Percentiles rank a stretch among this genome's conserved stretches.
Evolutionary conservation across 1,284 basidiomycete species (phyloP).

Genomic region (Golubevia pallescens): DNA sequence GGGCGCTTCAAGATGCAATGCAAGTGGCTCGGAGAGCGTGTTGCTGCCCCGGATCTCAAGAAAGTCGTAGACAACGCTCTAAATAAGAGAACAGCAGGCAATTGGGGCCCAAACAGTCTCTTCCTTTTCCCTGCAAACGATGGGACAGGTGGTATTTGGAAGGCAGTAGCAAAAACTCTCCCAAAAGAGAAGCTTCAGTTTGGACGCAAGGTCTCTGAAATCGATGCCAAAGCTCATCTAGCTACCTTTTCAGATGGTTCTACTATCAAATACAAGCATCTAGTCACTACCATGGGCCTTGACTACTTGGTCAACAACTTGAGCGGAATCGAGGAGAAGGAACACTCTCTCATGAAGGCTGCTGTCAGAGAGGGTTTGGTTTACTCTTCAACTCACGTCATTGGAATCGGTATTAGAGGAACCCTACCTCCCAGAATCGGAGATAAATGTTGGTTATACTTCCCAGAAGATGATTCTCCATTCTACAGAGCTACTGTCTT

Average conservation of each 20-base stretch:
- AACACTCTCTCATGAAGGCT: constrained; percentile 42
- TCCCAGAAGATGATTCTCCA: constrained; percentile 62
- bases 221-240: constrained; percentile 54
- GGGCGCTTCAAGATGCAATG: constrained; percentile 59
- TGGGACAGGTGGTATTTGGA: constrained; percentile 64
- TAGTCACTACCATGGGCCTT: constrained; percentile 58
- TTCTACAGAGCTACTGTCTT: constrained; percentile 65
- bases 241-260: constrained; percentile 53
- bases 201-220: constrained; percentile 48
- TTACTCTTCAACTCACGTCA: constrained; percentile 60
- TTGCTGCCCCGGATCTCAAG: constrained; percentile 63
- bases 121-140: constrained; percentile 64
- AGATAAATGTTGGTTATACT: constrained; percentile 68
- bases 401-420: constrained; percentile 62
- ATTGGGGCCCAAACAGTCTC: constrained; percentile 63
- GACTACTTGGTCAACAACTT: constrained; percentile 54
- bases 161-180: constrained; percentile 61
- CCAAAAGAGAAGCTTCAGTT: constrained; percentile 57
- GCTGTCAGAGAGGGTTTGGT: constrained; percentile 54
- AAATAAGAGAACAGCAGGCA: constrained; percentile 62
- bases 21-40: constrained; percentile 65
- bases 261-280: constrained; percentile 60
- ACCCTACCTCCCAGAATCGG: constrained; percentile 67
- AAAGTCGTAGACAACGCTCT: constrained; percentile 60
- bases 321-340: neutral